These are phyloP conservation scores for Vitis vinifera DNA, from an alignment of 164 flowering plant genomes.

Conservation along the genomic window DNA sequence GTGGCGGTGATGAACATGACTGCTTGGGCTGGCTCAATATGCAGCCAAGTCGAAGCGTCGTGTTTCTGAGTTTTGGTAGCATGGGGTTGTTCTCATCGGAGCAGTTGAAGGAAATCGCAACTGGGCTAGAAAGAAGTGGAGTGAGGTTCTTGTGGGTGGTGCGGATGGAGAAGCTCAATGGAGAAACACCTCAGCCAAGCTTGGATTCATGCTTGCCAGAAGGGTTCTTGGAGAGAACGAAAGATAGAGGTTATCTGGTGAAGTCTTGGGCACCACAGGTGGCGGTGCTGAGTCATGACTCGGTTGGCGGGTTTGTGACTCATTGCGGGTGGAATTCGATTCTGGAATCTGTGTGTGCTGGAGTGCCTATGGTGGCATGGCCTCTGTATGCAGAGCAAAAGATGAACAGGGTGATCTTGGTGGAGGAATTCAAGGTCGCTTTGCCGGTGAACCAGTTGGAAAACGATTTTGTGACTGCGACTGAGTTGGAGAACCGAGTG, in stretches of 20 bases:
- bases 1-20: conserved; percentile 7
- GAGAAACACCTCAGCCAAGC: conserved; percentile 13
- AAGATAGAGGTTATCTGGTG: conserved; percentile 38
- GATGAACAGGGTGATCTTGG: conserved; percentile 22
- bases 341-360: conserved; percentile 7
- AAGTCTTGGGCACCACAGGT: conserved; percentile 46
- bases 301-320: conserved; percentile 28
- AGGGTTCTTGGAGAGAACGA: conserved; percentile 44
- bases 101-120: conserved; percentile 46
- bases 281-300: conserved; percentile 21
- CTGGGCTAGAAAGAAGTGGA: conserved; percentile 42
- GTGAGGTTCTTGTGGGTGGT: conserved; percentile 50
- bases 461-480: neutral
- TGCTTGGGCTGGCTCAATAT: conserved; percentile 42
- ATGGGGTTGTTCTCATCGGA: conserved; percentile 28
- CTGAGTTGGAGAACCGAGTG: conserved; percentile 14
- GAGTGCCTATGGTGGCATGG: conserved; percentile 39
- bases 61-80: conserved; percentile 47
- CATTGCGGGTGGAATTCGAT: conserved; percentile 20
- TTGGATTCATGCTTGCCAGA: conserved; percentile 32
- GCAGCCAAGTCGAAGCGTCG: conserved; percentile 40
- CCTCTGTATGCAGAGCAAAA: conserved; percentile 42
- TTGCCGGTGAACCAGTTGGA: neutral
- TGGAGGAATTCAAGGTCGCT: conserved; percentile 28
- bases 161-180: conserved; percentile 6